Percentiles rank a stretch among this genome's conserved stretches.
Conservation (phyloP, 1,284 basidiomycete genomes). For the Puccinia horiana region DNA sequence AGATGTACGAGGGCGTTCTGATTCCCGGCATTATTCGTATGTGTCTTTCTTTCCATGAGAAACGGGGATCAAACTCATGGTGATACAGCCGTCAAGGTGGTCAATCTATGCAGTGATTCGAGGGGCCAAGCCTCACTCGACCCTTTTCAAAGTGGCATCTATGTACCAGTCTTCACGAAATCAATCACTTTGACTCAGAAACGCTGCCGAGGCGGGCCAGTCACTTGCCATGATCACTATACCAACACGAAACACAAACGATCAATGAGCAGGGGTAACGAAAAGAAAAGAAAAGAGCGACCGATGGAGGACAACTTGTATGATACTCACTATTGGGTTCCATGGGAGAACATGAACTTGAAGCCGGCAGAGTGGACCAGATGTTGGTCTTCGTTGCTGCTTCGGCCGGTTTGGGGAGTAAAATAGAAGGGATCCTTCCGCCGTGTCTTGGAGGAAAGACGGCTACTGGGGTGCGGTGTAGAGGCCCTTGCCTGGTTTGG, state of each 20-base stretch:
- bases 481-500: neutral
- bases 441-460: neutral
- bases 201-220: conserved; percentile 30
- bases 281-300: neutral
- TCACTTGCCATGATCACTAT: conserved; percentile 12
- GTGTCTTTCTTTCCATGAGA: no score
- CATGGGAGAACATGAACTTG: conserved; percentile 7
- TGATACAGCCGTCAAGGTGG: neutral
- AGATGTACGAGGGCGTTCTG: no score
- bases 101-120: neutral
- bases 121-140: neutral
- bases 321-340: conserved; percentile 6
- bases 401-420: conserved; percentile 41
- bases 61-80: no score
- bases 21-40: no score
- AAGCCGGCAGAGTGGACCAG: conserved; percentile 22
- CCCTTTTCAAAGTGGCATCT: neutral
- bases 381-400: conserved; percentile 14
- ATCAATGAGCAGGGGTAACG: neutral
- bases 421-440: conserved; percentile 28
- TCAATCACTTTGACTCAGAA: conserved; percentile 10
- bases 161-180: neutral
- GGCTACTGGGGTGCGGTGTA: neutral
- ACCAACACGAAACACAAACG: neutral
- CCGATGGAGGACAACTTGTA: neutral